Conservation (phyloP, 2,329 filamentous ascomycete species). For the Hypoxylon sp. region DNA sequence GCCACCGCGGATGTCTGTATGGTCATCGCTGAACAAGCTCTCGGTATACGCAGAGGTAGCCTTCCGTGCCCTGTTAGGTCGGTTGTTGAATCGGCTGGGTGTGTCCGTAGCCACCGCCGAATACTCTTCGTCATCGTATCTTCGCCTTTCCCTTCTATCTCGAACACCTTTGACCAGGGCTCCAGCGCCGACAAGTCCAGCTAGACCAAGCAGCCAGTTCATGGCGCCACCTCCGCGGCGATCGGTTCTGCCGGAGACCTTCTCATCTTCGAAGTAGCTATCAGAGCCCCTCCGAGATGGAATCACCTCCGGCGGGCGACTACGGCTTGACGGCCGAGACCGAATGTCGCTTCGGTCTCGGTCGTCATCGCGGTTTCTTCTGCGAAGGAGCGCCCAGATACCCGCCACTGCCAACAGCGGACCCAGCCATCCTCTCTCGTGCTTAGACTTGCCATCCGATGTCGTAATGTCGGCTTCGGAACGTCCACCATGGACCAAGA, state of each 20-base stretch:
- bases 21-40: constrained; percentile 58
- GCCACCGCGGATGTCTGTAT: constrained; percentile 42
- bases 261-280: constrained; percentile 70
- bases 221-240: constrained; percentile 60
- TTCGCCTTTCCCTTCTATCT: constrained; percentile 58
- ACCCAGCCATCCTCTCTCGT: constrained; percentile 60
- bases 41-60: constrained; percentile 45
- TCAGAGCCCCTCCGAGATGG: constrained; percentile 61
- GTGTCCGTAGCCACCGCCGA: constrained; percentile 70
- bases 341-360: constrained; percentile 51
- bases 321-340: constrained; percentile 48
- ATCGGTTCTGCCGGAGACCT: constrained; percentile 62
- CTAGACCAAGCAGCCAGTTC: constrained; percentile 66
- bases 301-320: constrained; percentile 56
- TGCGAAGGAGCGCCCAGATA: constrained; percentile 55
- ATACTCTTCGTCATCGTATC: constrained; percentile 64
- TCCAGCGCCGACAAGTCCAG: constrained; percentile 68
- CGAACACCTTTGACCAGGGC: constrained; percentile 67
- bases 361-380: constrained; percentile 52
- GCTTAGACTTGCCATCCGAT: constrained; percentile 47
- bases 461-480: constrained; percentile 52
- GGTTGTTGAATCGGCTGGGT: constrained; percentile 58
- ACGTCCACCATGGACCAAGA: constrained; percentile 65
- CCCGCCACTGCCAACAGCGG: constrained; percentile 63
- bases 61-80: constrained; percentile 44